These are phyloP conservation scores for Gossypium laxum DNA, from an alignment of 441 rosid genomes.

Conservation along the genomic window DNA sequence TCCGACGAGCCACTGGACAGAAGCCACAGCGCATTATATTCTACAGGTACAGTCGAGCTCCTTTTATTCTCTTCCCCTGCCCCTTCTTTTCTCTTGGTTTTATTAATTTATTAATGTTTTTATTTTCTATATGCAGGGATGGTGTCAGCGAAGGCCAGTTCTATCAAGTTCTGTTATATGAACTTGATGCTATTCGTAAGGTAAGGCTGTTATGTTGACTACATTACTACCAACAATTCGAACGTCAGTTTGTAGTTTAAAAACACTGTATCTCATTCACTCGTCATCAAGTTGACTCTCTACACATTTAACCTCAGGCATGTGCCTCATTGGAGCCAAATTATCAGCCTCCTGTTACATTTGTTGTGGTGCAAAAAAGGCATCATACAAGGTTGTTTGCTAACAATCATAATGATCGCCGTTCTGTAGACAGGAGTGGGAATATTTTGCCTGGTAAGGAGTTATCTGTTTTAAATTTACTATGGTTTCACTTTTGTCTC, in stretches of 20 bases:
- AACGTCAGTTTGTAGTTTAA: not conserved
- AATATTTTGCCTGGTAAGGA: slow-evolving; percentile 74
- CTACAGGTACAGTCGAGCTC: slow-evolving; percentile 42
- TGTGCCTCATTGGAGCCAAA: slow-evolving; percentile 77
- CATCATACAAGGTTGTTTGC: slow-evolving; percentile 95
- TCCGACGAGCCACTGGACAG: slow-evolving; percentile 79
- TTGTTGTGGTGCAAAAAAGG: slow-evolving; percentile 95
- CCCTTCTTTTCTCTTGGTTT: not conserved
- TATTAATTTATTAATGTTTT: not conserved
- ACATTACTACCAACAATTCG: not conserved
- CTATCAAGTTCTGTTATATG: slow-evolving; percentile 71
- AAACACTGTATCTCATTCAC: not conserved
- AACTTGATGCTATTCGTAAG: slow-evolving; percentile 89
- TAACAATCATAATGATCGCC: slow-evolving; percentile 54
- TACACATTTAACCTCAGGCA: slow-evolving; percentile 38
- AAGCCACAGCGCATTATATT: slow-evolving; percentile 81
- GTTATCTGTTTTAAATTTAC: not conserved
- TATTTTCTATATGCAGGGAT: slow-evolving; percentile 39
- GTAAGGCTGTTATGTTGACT: slow-evolving; percentile 20
- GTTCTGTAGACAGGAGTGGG: slow-evolving; percentile 60
- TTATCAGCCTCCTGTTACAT: slow-evolving; percentile 93
- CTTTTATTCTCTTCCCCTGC: not conserved
- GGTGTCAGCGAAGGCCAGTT: slow-evolving; percentile 94
- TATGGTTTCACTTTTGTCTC: not conserved
- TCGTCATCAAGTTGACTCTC: not conserved